Evolutionary conservation across 768 basidiomycete species (phyloP), one percentile per base, ranked within the genome.

Genomic region (Chalciporus piperatus): DNA sequence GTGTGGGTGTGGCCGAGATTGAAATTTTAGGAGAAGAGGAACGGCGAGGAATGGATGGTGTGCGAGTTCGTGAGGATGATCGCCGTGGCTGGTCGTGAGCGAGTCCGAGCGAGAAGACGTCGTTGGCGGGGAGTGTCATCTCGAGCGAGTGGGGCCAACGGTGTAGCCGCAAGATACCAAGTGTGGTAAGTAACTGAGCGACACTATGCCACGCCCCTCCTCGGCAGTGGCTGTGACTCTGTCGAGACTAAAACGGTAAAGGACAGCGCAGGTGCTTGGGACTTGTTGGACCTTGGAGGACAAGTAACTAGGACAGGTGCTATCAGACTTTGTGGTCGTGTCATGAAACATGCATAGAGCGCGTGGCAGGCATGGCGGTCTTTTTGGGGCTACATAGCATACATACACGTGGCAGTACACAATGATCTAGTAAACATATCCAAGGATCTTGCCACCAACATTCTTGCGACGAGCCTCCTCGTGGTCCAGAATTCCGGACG

Each of bases 401-500:
- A 70, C 58, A 68, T 22, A 50, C 48, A 45, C 38, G 51, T 38
- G 20, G 27, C 40, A 23, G 16, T 27, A 57, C 28, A 51, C 25
- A 42, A 17, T 19, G 49, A 54, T 42, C 76, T 89, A 94, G 75
- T 95, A 94, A 55, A 92, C 88, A 70, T 92, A 96, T 56, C 92
- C 92, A 46, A 95, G 76, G 55, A 97, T 80, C 77, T 97, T 97
- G 54, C 95, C 95, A 74, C 93, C 95, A 53, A 97, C 85, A 75
- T 96, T 94, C 79, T 98, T 98, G 67, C 94, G 87, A 76, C 96
- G 86, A 41, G 96, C 96, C 80, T 98, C 96, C 72, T 97, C 94
- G 71, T 99, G 97, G 76, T 98, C 97, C 69, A 98, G 81, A 72
- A 98, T 99, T 58, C 97, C 97, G 16, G 93, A 92, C 17, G 93